Conservation (phyloP, 2,329 filamentous ascomycete species). For the Hypoxylon sp. region DNA sequence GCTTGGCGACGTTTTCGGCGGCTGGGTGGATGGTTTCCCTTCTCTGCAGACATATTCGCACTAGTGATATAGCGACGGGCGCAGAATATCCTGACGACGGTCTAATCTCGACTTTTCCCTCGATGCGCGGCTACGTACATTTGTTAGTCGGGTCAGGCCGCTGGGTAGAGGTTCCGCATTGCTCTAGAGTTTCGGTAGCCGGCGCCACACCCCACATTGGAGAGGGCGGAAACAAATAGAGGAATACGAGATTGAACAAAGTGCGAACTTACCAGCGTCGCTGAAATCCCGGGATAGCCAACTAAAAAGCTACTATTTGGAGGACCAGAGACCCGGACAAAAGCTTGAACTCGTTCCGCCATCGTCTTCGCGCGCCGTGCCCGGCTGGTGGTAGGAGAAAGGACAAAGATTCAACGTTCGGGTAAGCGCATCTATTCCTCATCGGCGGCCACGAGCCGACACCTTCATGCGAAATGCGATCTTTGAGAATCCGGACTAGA, state of each 20-base stretch:
- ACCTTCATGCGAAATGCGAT: constrained; percentile 41
- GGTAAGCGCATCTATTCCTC: constrained; percentile 47
- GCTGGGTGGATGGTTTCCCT: constrained; percentile 97
- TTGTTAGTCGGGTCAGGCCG: constrained; percentile 36
- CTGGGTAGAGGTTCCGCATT: constrained; percentile 13
- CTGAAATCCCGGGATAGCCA: constrained; percentile 97
- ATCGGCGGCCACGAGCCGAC: constrained; percentile 47
- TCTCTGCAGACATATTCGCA: constrained; percentile 92
- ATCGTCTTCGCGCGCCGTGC: constrained; percentile 45
- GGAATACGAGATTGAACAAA: constrained; percentile 14
- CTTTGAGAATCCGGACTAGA: constrained; percentile 26
- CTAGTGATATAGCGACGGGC: constrained; percentile 89
- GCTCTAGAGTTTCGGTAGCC: constrained; percentile 7
- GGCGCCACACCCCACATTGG: constrained; percentile 26
- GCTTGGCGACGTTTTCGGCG: constrained; percentile 93
- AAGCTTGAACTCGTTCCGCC: constrained; percentile 73
- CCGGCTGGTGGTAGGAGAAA: constrained; percentile 41
- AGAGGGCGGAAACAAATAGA: constrained; percentile 26
- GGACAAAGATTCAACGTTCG: constrained; percentile 39
- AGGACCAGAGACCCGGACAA: constrained; percentile 95
- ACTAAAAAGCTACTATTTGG: constrained; percentile 97
- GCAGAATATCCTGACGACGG: constrained; percentile 87
- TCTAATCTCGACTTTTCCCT: constrained; percentile 96
- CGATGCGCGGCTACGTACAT: constrained; percentile 82
- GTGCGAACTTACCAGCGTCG: constrained; percentile 82